Evolutionary conservation across 2,329 filamentous ascomycete species (phyloP), one percentile per base, ranked within the genome.

Genomic region (Penicillium sp.): DNA sequence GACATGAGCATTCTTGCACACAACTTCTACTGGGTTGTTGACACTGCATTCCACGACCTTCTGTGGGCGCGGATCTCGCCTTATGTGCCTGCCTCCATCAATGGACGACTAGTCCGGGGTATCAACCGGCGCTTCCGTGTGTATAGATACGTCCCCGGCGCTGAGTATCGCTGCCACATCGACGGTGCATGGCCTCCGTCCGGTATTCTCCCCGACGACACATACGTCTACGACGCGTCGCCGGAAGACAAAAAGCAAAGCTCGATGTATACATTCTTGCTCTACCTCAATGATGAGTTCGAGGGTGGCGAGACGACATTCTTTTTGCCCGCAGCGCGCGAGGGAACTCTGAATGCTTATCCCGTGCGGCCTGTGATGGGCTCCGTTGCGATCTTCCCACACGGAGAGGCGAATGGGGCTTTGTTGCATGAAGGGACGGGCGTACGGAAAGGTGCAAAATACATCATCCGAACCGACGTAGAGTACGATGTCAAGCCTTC

Each of bases 171-270:
- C 7, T 86, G 84, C 59, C 88, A 90, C 64, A 90, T 91, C 59
- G 82, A 91, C 65, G 88, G 88, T 7, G 88, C 88, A 0, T 91
- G 88, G 88, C 88, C 88, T 12, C 88, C 88, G 0, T 90, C 88
- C 0, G 86, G 86, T 1, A 86, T 90, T 47, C 74, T 82, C 1
- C 75, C 84, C 0, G 79, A 82, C 54, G 81, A 84, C 63, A 82
- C 77, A 0, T 90, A 90, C 57, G 79, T 88, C 3, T 91, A 90
- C 72, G 88, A 91, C 64, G 76, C 83, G 1, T 90, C 88, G 1
- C 87, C 88, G 0, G 61, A 79, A 0, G 78, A 77, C 0, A 82
- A 82, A 34, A 86, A 82, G 65, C 88, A 90, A 71, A 89, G 86
- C 28, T 89, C 86, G 0, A 76, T 90, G 2, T 90, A 88, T 64